Evolutionary conservation across 805 yeast genomes (phyloP).

Genomic region (Nakazawaea anatomiae): DNA sequence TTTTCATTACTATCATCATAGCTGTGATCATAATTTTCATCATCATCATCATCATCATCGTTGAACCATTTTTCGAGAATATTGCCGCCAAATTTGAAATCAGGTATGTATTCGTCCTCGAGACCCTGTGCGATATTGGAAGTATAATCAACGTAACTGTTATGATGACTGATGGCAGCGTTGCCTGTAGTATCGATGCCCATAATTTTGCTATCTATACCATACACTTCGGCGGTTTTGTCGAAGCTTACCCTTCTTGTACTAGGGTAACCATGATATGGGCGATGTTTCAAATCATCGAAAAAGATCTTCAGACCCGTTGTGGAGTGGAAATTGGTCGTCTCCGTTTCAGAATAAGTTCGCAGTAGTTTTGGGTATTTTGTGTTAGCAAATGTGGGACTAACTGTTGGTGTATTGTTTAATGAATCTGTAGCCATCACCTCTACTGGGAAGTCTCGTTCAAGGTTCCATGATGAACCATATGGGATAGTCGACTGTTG

Average conservation of each 20-base stretch:
- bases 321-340: constrained; percentile 47
- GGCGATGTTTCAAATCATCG: constrained; percentile 48
- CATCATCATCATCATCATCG: constrained; percentile 9
- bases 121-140: constrained; percentile 34
- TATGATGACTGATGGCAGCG: not conserved
- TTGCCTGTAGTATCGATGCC: not conserved
- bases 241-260: constrained; percentile 5
- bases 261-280: constrained; percentile 20
- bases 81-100: constrained; percentile 50
- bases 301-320: constrained; percentile 45
- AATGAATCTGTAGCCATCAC: constrained; percentile 10
- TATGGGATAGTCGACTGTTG: not conserved
- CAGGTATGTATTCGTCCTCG: constrained; percentile 76
- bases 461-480: not conserved
- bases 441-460: constrained; percentile 10
- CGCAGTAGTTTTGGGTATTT: constrained; percentile 28
- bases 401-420: constrained; percentile 13
- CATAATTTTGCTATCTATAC: constrained; percentile 11
- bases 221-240: constrained; percentile 7
- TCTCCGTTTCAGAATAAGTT: constrained; percentile 62
- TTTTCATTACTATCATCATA: not conserved
- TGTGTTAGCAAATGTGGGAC: no score
- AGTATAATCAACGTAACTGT: constrained; percentile 14
- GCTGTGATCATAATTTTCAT: not conserved
- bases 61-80: constrained; percentile 42